Evolutionary conservation across 768 basidiomycete species (phyloP).

Genomic region (Dacryopinax spathularia): DNA sequence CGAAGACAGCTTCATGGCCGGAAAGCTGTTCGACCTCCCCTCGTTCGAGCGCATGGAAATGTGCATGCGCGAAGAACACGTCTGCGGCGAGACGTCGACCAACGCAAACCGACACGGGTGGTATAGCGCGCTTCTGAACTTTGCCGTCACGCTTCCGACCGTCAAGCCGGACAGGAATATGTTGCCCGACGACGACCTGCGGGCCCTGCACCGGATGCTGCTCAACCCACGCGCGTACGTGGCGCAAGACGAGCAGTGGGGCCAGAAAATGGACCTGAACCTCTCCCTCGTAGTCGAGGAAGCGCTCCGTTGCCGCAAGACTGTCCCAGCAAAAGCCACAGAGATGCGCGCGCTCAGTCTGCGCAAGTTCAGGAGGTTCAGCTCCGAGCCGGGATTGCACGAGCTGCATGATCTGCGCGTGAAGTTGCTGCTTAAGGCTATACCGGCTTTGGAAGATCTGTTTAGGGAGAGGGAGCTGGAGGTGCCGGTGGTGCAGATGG

Average conservation of each 20-base stretch:
- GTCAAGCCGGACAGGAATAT: neutral
- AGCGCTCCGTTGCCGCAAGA: neutral
- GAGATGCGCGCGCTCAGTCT: neutral
- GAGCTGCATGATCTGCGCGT: neutral
- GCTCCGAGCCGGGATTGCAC: neutral
- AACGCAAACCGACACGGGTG: neutral
- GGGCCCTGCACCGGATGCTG: neutral
- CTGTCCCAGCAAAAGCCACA: neutral
- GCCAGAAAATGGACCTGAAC: neutral
- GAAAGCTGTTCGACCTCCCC: neutral
- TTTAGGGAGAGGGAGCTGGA: neutral
- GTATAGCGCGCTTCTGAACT: constrained; percentile 2
- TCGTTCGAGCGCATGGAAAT: neutral
- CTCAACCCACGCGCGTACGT: neutral
- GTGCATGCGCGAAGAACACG: neutral
- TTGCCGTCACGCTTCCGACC: neutral
- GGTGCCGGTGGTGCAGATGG: neutral
- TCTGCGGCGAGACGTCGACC: neutral
- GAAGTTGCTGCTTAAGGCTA: neutral
- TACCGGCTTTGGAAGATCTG: neutral
- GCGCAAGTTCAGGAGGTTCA: neutral
- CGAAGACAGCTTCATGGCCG: neutral
- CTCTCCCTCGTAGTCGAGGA: neutral
- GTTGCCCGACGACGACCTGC: neutral
- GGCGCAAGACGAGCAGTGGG: neutral